Evolutionary conservation across 2,329 filamentous ascomycete genomes (phyloP).

Genomic region (Ophiostoma himal-ulmi): DNA sequence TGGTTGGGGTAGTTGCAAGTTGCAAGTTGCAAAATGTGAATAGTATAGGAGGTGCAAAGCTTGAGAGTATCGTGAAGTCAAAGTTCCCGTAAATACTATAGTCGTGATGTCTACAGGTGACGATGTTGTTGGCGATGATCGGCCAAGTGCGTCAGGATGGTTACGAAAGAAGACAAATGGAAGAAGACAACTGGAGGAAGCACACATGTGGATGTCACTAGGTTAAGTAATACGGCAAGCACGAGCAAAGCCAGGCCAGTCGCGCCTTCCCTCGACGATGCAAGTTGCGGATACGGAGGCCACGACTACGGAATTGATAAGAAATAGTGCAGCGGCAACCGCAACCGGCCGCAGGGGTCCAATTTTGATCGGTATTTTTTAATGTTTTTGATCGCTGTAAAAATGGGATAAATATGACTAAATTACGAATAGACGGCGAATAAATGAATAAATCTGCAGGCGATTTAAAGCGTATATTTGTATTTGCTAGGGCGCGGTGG

Average conservation of each 20-base stretch:
- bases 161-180: background rate
- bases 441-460: background rate
- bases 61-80: background rate
- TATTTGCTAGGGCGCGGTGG: background rate
- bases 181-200: background rate
- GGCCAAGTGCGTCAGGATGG: background rate
- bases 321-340: conserved; percentile 17
- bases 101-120: background rate
- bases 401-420: background rate
- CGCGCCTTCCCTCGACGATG: conserved; percentile 9
- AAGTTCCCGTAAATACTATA: background rate
- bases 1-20: background rate
- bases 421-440: background rate
- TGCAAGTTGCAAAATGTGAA: background rate
- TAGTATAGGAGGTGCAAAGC: too few species aligned
- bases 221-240: conserved; percentile 7
- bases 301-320: background rate
- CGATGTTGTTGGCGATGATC: background rate
- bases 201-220: conserved; percentile 5
- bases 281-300: conserved; percentile 4
- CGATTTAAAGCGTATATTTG: background rate
- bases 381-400: background rate
- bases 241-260: background rate
- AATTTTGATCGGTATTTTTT: conserved; percentile 5
- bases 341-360: conserved; percentile 16